A percentile compares a stretch with the other conserved stretches of the same genome.
These are phyloP conservation scores for Microbotryum silenes-acaulis DNA, from an alignment of 1,284 basidiomycete genomes.

Conservation along the genomic window DNA sequence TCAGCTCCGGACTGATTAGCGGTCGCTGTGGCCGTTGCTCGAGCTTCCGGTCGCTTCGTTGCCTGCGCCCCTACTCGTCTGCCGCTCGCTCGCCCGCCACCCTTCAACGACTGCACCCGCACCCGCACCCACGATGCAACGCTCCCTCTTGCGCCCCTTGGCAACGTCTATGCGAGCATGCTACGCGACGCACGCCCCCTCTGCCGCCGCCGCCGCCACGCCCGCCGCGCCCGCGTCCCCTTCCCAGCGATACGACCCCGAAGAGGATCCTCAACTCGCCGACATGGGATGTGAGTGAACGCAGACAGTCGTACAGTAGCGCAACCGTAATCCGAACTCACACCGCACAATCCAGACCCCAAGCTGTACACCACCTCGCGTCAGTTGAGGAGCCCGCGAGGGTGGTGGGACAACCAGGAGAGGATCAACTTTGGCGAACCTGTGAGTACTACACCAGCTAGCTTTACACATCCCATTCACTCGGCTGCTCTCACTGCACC, in stretches of 20 bases:
- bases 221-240: conserved; percentile 12
- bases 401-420: conserved; percentile 36
- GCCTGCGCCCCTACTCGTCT: too few species aligned
- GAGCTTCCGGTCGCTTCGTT: not conserved
- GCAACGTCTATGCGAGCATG: not conserved
- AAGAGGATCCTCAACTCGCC: conserved; percentile 31
- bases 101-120: not conserved
- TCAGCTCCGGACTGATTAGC: not conserved
- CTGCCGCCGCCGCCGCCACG: conserved; percentile 13
- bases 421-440: conserved; percentile 34
- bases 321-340: too few species aligned
- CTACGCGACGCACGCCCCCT: conserved; percentile 5
- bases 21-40: not conserved
- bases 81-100: too few species aligned
- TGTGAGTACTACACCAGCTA: conserved; percentile 11
- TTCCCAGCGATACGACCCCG: conserved; percentile 24
- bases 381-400: conserved; percentile 25
- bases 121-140: not conserved
- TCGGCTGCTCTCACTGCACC: too few species aligned
- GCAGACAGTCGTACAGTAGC: too few species aligned
- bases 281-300: conserved; percentile 20
- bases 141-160: not conserved
- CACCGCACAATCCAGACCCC: conserved; percentile 16
- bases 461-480: not conserved
- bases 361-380: conserved; percentile 19